Percentiles rank a stretch among this genome's conserved stretches.
These are phyloP conservation scores for Hygrophoropsis aurantiaca DNA, from an alignment of 768 basidiomycete genomes.

Conservation along the genomic window DNA sequence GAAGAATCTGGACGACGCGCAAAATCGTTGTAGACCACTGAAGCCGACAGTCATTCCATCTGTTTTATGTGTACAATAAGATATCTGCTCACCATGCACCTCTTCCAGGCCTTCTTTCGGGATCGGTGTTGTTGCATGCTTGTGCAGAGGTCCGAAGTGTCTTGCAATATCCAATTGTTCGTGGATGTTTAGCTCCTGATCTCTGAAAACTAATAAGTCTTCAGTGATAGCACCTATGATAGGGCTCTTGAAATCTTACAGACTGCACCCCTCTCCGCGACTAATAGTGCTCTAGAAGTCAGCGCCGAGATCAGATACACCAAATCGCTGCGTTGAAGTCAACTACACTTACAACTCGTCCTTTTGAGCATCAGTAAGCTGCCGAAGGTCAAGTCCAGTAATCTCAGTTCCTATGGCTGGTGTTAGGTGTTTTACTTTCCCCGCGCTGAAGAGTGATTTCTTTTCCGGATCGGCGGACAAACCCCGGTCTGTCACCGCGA, in stretches of 20 bases:
- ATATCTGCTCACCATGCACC: constrained; percentile 56
- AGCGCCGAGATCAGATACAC: constrained; percentile 8
- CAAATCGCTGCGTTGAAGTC: not conserved
- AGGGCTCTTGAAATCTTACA: constrained; percentile 55
- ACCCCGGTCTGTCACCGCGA: constrained; percentile 65
- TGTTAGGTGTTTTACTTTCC: constrained; percentile 68
- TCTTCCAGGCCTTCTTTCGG: constrained; percentile 73
- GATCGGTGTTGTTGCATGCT: constrained; percentile 79
- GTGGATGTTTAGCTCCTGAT: constrained; percentile 68
- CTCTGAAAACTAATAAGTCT: constrained; percentile 68
- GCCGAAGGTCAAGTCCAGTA: constrained; percentile 68
- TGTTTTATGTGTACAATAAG: not conserved
- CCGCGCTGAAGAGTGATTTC: constrained; percentile 61
- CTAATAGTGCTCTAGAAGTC: constrained; percentile 57
- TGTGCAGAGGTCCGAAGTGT: constrained; percentile 75
- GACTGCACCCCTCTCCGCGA: constrained; percentile 75
- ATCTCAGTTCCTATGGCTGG: constrained; percentile 78
- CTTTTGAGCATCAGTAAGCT: constrained; percentile 66
- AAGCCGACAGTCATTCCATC: constrained; percentile 6
- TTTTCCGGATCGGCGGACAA: constrained; percentile 70
- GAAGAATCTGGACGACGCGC: constrained; percentile 60
- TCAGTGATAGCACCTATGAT: not conserved
- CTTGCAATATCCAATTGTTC: constrained; percentile 72
- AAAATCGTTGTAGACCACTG: constrained; percentile 72
- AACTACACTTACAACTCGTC: constrained; percentile 76